Percentiles rank a stretch among this genome's conserved stretches.
These are phyloP conservation scores for Coniophora puteana DNA, from an alignment of 1,284 basidiomycete genomes.

Conservation along the genomic window DNA sequence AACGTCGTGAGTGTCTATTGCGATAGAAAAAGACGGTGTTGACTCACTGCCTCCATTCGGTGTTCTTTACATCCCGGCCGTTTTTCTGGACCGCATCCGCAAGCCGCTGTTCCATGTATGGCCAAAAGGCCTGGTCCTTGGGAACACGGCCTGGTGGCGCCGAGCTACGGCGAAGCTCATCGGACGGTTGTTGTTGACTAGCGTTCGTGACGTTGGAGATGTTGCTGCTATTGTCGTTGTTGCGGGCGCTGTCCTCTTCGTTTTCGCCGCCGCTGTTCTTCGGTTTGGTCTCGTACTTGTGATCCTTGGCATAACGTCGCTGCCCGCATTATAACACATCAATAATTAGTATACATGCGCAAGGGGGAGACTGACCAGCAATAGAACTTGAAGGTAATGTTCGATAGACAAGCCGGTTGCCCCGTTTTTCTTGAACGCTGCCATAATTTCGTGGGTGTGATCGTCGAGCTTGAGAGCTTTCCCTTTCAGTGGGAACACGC, in stretches of 20 bases:
- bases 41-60: background rate
- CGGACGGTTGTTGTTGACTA: too few species aligned
- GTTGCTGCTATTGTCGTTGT: too few species aligned
- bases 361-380: background rate
- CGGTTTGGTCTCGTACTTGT: too few species aligned
- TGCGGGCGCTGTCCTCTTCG: too few species aligned
- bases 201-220: too few species aligned
- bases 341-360: background rate
- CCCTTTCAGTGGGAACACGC: too few species aligned
- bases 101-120: background rate
- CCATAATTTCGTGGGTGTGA: background rate
- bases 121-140: slow-evolving; percentile 2
- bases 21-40: too few species aligned
- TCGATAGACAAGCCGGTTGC: too few species aligned
- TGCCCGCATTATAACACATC: background rate
- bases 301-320: background rate
- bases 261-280: too few species aligned
- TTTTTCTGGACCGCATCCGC: background rate
- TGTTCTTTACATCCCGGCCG: background rate
- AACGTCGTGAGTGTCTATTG: too few species aligned
- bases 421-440: background rate
- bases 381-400: background rate
- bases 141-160: background rate
- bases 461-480: too few species aligned
- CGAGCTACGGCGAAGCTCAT: too few species aligned